Percentiles rank a stretch among this genome's conserved stretches.
Evolutionary conservation across 1,139 yeast species (phyloP).

Genomic region (Blastobotrys apis): DNA sequence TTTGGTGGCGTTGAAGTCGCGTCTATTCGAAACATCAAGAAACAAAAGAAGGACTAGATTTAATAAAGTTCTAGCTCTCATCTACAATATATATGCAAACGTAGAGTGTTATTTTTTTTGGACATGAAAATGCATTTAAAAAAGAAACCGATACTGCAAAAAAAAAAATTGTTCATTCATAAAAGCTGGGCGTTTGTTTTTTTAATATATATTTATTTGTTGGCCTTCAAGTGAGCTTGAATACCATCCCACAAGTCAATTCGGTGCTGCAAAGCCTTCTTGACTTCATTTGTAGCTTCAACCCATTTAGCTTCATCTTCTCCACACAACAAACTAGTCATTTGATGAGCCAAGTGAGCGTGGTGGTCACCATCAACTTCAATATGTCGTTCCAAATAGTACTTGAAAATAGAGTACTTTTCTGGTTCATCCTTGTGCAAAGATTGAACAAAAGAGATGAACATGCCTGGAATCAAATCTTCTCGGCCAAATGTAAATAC

Average conservation of each 20-base stretch:
- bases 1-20: constrained; percentile 14
- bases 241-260: constrained; percentile 25
- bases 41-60: neutral
- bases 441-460: constrained; percentile 68
- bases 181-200: too few relatives aligned
- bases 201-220: too few relatives aligned
- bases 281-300: constrained; percentile 24
- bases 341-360: constrained; percentile 23
- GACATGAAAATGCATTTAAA: too few relatives aligned
- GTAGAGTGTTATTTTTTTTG: too few relatives aligned
- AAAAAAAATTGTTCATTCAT: constrained; percentile 1
- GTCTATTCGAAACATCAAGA: constrained; percentile 9
- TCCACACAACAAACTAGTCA: constrained; percentile 24
- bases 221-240: constrained; percentile 10
- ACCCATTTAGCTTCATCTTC: constrained; percentile 22
- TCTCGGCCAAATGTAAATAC: constrained; percentile 26
- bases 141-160: neutral
- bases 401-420: constrained; percentile 24
- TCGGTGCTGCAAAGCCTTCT: constrained; percentile 21
- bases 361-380: constrained; percentile 27
- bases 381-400: constrained; percentile 25
- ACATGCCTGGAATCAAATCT: constrained; percentile 46
- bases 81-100: too few relatives aligned
- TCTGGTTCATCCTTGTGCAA: constrained; percentile 24
- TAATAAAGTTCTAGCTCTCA: too few relatives aligned